A percentile compares a stretch with the other conserved stretches of the same genome.
Evolutionary conservation across 257 asterid species (phyloP).

Genomic region (Apocynum venetum): DNA sequence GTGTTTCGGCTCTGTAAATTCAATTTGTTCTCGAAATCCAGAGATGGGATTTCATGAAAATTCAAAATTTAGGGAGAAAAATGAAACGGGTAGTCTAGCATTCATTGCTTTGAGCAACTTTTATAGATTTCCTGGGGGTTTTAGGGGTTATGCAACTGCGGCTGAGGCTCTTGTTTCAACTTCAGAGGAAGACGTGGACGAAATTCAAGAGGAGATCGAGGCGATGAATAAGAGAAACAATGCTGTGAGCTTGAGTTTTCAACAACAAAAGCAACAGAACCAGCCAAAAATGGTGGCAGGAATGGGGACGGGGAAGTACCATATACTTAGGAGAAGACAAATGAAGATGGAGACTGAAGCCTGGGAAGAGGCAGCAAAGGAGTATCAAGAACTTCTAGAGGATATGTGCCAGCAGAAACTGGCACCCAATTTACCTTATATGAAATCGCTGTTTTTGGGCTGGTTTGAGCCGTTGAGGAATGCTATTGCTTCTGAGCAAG

Average conservation of each 20-base stretch:
- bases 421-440: constrained; percentile 91
- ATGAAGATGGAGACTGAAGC: constrained; percentile 84
- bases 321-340: constrained; percentile 65
- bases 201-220: constrained; percentile 46
- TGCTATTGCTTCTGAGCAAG: constrained; percentile 83
- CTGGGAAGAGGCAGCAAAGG: constrained; percentile 85
- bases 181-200: constrained; percentile 86
- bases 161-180: constrained; percentile 78
- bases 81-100: constrained; percentile 15
- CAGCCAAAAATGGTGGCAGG: constrained; percentile 52
- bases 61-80: constrained; percentile 19
- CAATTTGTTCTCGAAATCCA: constrained; percentile 11
- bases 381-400: constrained; percentile 69
- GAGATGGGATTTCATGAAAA: constrained; percentile 31
- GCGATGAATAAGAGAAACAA: constrained; percentile 43
- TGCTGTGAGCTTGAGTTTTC: constrained; percentile 16
- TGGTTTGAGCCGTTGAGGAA: constrained; percentile 95
- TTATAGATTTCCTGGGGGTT: constrained; percentile 26
- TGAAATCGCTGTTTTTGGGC: constrained; percentile 81
- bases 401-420: constrained; percentile 96
- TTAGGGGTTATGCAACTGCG: constrained; percentile 61
- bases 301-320: constrained; percentile 64
- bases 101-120: constrained; percentile 16
- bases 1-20: constrained; percentile 9
- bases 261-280: constrained; percentile 39